A percentile compares a stretch with the other conserved stretches of the same genome.
Conservation (phyloP, 1,284 basidiomycete species). For the Trichosporon sp. region DNA sequence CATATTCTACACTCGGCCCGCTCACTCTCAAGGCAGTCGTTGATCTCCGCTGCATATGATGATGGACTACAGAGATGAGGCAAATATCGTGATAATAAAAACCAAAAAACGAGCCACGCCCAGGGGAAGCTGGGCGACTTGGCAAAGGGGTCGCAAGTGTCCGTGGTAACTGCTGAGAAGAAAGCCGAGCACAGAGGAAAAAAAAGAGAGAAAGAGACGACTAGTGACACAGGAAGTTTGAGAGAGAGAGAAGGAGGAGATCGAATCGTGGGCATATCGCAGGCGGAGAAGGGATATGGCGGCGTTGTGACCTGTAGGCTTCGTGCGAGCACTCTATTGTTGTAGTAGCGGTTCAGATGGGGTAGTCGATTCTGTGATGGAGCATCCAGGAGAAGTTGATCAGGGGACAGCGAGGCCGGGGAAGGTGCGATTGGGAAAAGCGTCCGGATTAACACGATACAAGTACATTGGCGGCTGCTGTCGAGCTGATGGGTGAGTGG, state of each 20-base stretch:
- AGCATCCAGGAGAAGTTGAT: neutral
- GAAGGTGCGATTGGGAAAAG: neutral
- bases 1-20: neutral
- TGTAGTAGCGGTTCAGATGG: neutral
- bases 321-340: neutral
- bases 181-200: neutral
- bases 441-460: neutral
- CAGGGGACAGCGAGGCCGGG: neutral
- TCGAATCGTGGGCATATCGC: too few relatives aligned
- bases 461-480: neutral
- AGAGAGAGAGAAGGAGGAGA: neutral
- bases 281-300: neutral
- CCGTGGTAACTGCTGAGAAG: neutral
- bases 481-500: too few relatives aligned
- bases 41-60: neutral
- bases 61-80: neutral
- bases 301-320: neutral
- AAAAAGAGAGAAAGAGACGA: neutral
- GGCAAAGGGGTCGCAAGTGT: neutral
- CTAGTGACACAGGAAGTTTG: neutral
- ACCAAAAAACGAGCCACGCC: neutral
- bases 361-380: neutral
- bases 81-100: neutral
- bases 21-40: neutral
- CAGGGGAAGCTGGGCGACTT: neutral